A percentile compares a stretch with the other conserved stretches of the same genome.
These are phyloP conservation scores for Vigna radiata DNA, from an alignment of 306 rosid genomes.

Conservation along the genomic window DNA sequence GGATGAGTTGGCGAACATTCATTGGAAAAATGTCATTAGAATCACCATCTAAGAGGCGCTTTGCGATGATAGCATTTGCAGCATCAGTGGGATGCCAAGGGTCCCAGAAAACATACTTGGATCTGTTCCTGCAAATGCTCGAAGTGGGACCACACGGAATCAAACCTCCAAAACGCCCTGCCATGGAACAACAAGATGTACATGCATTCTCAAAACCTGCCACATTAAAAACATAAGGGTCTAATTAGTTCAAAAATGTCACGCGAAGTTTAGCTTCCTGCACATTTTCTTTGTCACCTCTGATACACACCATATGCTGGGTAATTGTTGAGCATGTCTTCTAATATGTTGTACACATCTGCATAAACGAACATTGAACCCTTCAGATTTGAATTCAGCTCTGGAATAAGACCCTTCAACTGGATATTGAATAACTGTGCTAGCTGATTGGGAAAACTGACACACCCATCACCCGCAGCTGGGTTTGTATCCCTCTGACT, in stretches of 20 bases:
- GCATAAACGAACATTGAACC: conserved; percentile 66
- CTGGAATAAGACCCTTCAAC: conserved; percentile 56
- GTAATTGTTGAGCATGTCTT: conserved; percentile 62
- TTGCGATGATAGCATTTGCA: conserved; percentile 60
- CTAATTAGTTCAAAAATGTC: neutral
- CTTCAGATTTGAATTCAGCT: conserved; percentile 50
- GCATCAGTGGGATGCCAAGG: conserved; percentile 75
- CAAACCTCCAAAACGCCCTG: conserved; percentile 68
- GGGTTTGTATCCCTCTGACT: conserved; percentile 63
- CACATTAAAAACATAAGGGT: neutral
- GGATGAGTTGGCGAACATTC: conserved; percentile 56
- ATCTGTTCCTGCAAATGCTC: conserved; percentile 55
- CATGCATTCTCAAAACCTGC: conserved; percentile 65
- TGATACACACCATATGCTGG: conserved; percentile 50
- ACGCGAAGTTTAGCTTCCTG: neutral
- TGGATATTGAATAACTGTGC: conserved; percentile 56
- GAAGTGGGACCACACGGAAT: conserved; percentile 64
- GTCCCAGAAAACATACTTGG: conserved; percentile 77
- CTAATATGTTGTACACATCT: conserved; percentile 60
- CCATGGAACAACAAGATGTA: conserved; percentile 61
- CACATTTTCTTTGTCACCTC: neutral
- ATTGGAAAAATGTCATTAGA: conserved; percentile 53
- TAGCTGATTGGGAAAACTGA: conserved; percentile 52
- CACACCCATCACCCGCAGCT: conserved; percentile 53
- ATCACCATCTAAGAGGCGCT: conserved; percentile 58